A percentile compares a stretch with the other conserved stretches of the same genome.
Conservation (phyloP, 805 yeast genomes). For the Barnettozyma sp. region DNA sequence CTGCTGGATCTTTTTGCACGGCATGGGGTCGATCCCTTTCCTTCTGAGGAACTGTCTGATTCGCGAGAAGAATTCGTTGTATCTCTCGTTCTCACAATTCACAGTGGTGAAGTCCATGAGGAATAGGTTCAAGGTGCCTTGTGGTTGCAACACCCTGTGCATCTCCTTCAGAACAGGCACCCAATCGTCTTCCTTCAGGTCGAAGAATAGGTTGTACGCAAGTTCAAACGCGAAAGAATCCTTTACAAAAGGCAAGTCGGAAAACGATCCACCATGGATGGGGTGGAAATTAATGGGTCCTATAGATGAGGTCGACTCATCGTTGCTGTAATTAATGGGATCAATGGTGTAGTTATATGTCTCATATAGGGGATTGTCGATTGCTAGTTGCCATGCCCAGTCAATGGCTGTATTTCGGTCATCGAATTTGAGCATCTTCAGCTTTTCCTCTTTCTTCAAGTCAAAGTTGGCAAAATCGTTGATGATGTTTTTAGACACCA, state of each 20-base stretch:
- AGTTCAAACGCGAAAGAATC: constrained; percentile 17
- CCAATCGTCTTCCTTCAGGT: constrained; percentile 21
- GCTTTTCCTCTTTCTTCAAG: constrained; percentile 12
- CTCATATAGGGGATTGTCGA: constrained; percentile 20
- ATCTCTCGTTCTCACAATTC: constrained; percentile 16
- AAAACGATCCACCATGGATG: constrained; percentile 16
- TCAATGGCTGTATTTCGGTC: constrained; percentile 14
- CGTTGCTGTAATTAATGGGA: constrained; percentile 6
- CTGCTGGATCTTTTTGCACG: constrained; percentile 17
- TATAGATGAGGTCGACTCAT: constrained; percentile 1
- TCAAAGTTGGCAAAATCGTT: constrained; percentile 20
- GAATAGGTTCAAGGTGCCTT: constrained; percentile 17
- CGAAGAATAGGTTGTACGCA: constrained; percentile 18
- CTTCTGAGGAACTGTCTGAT: constrained; percentile 11
- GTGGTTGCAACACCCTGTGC: constrained; percentile 14
- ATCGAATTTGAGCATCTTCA: constrained; percentile 14
- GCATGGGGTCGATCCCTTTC: constrained; percentile 22
- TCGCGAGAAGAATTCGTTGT: constrained; percentile 11
- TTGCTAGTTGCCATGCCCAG: constrained; percentile 24
- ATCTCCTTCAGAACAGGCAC: constrained; percentile 16
- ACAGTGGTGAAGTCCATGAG: constrained; percentile 19
- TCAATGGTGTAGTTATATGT: constrained; percentile 16
- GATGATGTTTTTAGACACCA: constrained; percentile 12
- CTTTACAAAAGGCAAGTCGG: constrained; percentile 18
- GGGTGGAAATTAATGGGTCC: constrained; percentile 23